phyloP scores from a whole-genome alignment of 768 basidiomycete genomes.

The Mycena indigotica region DNA sequence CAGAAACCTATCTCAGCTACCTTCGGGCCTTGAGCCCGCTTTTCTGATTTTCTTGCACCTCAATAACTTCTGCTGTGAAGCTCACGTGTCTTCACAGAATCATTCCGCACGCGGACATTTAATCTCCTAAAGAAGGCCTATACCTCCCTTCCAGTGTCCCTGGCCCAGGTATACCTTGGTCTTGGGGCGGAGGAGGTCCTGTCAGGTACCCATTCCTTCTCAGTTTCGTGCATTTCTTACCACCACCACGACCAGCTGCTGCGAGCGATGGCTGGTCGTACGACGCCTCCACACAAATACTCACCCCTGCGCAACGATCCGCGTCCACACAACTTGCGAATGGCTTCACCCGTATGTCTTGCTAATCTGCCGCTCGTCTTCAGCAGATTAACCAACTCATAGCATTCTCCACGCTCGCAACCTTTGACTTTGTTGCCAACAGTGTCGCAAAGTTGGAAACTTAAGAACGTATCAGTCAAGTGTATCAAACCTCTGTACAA shows the following conservation, averaged over 20 bases:
- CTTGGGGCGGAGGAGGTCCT: conserved; percentile 43
- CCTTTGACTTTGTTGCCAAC: conserved; percentile 34
- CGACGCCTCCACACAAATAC: conserved; percentile 46
- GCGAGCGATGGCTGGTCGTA: conserved; percentile 53
- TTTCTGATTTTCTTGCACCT: conserved; percentile 22
- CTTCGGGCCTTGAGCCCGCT: conserved; percentile 47
- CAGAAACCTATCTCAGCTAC: conserved; percentile 66
- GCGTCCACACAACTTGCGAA: conserved; percentile 1
- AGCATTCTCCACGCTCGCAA: conserved; percentile 26
- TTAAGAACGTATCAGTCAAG: conserved; percentile 4
- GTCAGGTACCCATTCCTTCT: conserved; percentile 34
- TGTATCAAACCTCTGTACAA: too few species aligned
- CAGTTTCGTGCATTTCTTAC: not conserved
- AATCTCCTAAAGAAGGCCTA: conserved; percentile 64
- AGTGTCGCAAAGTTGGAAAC: conserved; percentile 55
- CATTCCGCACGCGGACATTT: conserved; percentile 61
- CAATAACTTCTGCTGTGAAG: too few species aligned
- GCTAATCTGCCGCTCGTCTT: not conserved
- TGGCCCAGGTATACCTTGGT: conserved; percentile 62
- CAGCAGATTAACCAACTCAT: not conserved
- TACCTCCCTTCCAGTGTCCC: conserved; percentile 54
- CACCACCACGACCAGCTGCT: conserved; percentile 37
- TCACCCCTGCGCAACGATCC: conserved; percentile 39
- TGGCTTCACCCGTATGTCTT: conserved; percentile 5
- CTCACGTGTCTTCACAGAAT: too few species aligned